Evolutionary conservation across 768 basidiomycete species (phyloP).

Genomic region (Pulveroboletus sp.): DNA sequence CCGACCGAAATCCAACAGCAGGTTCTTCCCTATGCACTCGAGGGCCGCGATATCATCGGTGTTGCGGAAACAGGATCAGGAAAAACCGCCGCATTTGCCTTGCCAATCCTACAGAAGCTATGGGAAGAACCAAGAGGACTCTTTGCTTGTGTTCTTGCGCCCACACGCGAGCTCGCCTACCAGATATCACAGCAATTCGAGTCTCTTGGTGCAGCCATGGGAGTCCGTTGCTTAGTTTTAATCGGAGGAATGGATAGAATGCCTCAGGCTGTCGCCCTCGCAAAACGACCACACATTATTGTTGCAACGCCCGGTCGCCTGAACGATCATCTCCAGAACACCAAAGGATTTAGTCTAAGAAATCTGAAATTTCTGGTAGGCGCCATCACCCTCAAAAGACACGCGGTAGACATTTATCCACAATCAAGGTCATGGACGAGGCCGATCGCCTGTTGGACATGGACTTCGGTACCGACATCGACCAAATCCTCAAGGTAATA

Average conservation of each 20-base stretch:
- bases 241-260: conserved; percentile 96
- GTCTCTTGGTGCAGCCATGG: conserved; percentile 86
- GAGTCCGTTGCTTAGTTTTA: conserved; percentile 84
- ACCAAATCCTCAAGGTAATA: conserved; percentile 93
- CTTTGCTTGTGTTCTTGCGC: conserved; percentile 91
- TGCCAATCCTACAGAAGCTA: conserved; percentile 93
- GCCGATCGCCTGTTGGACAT: conserved; percentile 94
- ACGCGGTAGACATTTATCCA: neutral
- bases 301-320: conserved; percentile 94
- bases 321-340: conserved; percentile 92
- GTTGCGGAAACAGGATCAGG: conserved; percentile 98
- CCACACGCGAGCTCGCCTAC: conserved; percentile 96
- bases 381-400: neutral
- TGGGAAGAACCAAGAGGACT: conserved; percentile 95
- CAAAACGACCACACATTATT: conserved; percentile 90
- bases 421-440: conserved; percentile 86
- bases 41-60: conserved; percentile 94
- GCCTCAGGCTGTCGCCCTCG: conserved; percentile 84
- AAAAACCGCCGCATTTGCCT: conserved; percentile 95
- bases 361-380: conserved; percentile 83
- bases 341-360: conserved; percentile 91
- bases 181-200: conserved; percentile 99
- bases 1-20: conserved; percentile 91
- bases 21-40: conserved; percentile 79
- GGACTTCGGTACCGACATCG: conserved; percentile 94